Evolutionary conservation across 2,329 filamentous ascomycete species (phyloP), one percentile per base, ranked within the genome.

Genomic region (Rhynchosporium graminicola): DNA sequence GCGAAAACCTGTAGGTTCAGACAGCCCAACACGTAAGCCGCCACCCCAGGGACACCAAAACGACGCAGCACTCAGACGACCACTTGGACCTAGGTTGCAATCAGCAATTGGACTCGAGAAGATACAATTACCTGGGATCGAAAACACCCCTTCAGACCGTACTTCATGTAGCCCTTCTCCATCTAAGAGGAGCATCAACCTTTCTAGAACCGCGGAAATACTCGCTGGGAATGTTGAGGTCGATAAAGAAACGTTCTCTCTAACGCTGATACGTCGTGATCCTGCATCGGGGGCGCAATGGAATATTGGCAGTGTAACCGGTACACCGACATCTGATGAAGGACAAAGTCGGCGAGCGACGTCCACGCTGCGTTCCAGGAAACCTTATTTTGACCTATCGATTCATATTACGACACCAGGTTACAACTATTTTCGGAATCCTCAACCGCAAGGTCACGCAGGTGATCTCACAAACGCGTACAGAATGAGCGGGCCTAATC

Each of bases 221-320:
- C 26, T 42, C 20, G 8, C 46, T 26, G 54, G 36, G 12, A 29
- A 15, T 26, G 4, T 10, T 40, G 47, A 54, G 38, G 29, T 12
- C 42, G 48, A 29, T 36, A 47, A 43, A 36, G 31, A 28, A 20
- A 42, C 28, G 10, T 74, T 74, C 59, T 72, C 70, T 9, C 71
- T 75, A 62, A 75, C 85, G 0, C 75, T 93, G 13, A 91, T 92
- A 69, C 86, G 90, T n/a, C 84, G 89, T 66, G 87, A 92, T 72
- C 88, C 88, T 0, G 80, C 82, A 28, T 84, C 87, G 8, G 85
- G 86, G 7, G 80, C 80, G 60, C 90, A 92, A 74, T 92, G 89
- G 88, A 92, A 92, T 71, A 82, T 92, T 12, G 90, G 87, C 28
- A 86, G 81, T 60, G 81, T 92, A 55, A 82, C 80, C 57, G 71